Evolutionary conservation across 345 rosid genomes (phyloP), one percentile per base, ranked within the genome.

Genomic region (Eucalyptus albens): DNA sequence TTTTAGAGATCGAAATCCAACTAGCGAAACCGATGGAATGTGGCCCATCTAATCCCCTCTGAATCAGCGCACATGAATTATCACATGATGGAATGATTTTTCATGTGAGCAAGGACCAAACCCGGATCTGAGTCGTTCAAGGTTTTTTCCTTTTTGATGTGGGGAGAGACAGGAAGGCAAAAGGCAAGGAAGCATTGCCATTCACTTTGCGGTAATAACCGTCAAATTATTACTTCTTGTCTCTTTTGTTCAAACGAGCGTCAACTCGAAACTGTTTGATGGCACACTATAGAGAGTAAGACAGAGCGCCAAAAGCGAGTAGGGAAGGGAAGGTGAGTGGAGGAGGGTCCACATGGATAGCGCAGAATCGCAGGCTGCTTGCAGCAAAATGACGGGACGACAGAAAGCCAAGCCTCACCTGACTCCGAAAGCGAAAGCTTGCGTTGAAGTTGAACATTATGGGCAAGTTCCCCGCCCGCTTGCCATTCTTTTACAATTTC

Each of bases 351-450:
- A 88, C 50, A 5, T 50, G 47, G 42, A 88, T 80, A 88, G 92
- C 91, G 88, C 56, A 90, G 92, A 53, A 86, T 24, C 62, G 62
- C 29, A 56, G 62, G 62, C 62, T 24, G 27, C 15, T 51, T 37
- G 15, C 44, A 88, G 77, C n/a, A 13, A 56, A 15, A 56, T 42
- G 90, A 91, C 65, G 69, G 37, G 82, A 88, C 92, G 89, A n/a
- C 24, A 5, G 92, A 93, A 91, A 92, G 91, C 93, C 92, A 91
- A 90, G 88, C 85, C 91, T 88, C 82, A 91, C 93, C 93, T n/a
- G 69, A 88, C 92, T 85, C 90, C 55, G 93, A 91, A 87, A 92
- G 92, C 87, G 93, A 90, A 89, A 91, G 89, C 92, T 88, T 86
- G 50, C 92, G 53, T 88, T 91, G 27, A 88, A 89, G 62, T 56